These are phyloP conservation scores for Quillaja saponaria DNA, from an alignment of 306 rosid genomes.

Conservation along the genomic window DNA sequence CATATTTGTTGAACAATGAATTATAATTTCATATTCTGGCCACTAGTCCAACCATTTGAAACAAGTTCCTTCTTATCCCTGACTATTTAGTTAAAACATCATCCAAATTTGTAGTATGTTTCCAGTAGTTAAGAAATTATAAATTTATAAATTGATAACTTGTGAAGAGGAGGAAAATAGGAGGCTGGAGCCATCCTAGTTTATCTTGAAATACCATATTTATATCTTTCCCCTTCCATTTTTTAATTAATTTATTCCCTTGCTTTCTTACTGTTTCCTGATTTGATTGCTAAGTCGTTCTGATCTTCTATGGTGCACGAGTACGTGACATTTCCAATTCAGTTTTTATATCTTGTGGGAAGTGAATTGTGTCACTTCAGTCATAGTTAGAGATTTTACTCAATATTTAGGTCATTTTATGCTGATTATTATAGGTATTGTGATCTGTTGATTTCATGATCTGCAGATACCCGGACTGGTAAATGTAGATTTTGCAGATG, in stretches of 20 bases:
- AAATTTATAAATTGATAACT: conserved; percentile 8
- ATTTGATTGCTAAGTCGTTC: conserved; percentile 11
- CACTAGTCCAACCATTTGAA: neutral
- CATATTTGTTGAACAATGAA: conserved; percentile 15
- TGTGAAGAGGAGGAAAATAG: neutral
- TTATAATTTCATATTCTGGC: conserved; percentile 11
- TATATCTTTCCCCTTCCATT: neutral
- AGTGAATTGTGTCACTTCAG: too few species aligned
- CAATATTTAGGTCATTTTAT: neutral
- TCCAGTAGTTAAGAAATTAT: neutral
- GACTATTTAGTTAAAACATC: neutral
- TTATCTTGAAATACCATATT: neutral
- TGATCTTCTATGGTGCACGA: too few species aligned
- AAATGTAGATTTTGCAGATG: conserved; percentile 99
- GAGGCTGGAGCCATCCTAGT: conserved; percentile 1
- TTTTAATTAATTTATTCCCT: neutral
- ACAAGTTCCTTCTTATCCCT: neutral
- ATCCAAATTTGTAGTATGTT: neutral
- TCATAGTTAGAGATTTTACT: neutral
- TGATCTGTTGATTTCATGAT: conserved; percentile 20
- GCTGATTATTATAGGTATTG: conserved; percentile 14
- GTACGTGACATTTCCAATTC: too few species aligned
- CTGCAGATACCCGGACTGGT: conserved; percentile 97
- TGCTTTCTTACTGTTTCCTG: neutral
- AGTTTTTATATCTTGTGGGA: too few species aligned